Evolutionary conservation across 306 rosid genomes (phyloP), one percentile per base, ranked within the genome.

Genomic region (Oemleria cerasiformis): DNA sequence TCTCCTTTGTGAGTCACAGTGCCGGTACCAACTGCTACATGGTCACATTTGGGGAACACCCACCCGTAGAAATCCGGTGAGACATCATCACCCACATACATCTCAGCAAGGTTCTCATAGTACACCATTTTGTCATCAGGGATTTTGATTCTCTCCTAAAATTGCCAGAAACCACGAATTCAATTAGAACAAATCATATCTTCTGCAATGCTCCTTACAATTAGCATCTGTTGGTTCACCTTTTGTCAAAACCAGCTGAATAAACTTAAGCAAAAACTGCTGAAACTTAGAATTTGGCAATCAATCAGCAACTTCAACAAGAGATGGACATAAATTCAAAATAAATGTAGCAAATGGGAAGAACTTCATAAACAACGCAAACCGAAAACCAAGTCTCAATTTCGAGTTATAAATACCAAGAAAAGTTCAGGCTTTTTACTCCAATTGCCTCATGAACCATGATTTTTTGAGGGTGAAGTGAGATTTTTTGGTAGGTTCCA

Each of bases 1-100:
- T 95, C 96, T 50, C 92, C 96, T 65, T 95, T 95, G 91, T 91
- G 97, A 20, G 99, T 94, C 68, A 94, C 99, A 0, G 99, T 94
- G 12, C 99, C 97, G 0, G 99, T 94, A 38, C 99, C 99, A 5
- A 94, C 99, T 8, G 99, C 99, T 19, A 94, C 99, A 15, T 94
- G 99, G 79, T 94, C 99, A 56, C 96, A 91, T 76, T 94, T 94
- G 0, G 99, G 99, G 81, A 94, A 94, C 25, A 94, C 99, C 99
- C 99, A 94, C 0, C 99, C 97, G 2, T 91, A 94, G 74, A 94
- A 94, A 82, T 94, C 99, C 0, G 97, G 99, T 0, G 99, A 94
- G n/a, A 94, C 99, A 43, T 94, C 99, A 54, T 94, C 99, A 0
- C 99, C 99, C 1, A 94, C 96, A 7, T 94, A 94, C 97, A 94